Evolutionary conservation across 805 yeast species (phyloP), one percentile per base, ranked within the genome.

Genomic region (Wickerhamomyces ciferrii): DNA sequence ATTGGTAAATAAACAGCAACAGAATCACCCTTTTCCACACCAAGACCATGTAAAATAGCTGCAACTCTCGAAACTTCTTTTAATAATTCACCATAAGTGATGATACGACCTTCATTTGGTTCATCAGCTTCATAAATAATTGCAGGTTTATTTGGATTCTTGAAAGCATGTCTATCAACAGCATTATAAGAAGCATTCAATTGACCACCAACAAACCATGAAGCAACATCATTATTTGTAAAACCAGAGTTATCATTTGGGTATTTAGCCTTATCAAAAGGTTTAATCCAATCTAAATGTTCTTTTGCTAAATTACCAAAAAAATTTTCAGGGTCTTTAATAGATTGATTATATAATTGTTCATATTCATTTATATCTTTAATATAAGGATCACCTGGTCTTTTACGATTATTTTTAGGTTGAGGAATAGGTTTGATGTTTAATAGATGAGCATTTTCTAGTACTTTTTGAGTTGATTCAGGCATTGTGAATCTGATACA

Each of bases 1-100:
- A 86, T 87, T 58, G 96, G 96, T 71, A 87, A 72, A 64, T 87
- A 87, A 44, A 87, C 86, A 21, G 94, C 94, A 47, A 87, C 92
- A 17, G 90, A 83, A 62, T 87, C 96, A 56, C 94, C 94, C 67
- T 86, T 87, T 50, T 73, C 69, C 48, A 86, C 82, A 43, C 91
- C 91, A 73, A 82, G 70, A 49, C 70, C 67, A 53, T 74, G 69
- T 61, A 87, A 74, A 32, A 82, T 83, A 56, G 84, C 87, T 8
- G 92, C 85, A 45, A 83, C 80, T 60, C 78, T 77, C 38, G 81
- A 83, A 31, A 86, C 89, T 56, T 86, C 78, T 54, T 78, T 78
- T 53, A 86, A 71, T 56, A 87, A 73, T 68, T 87, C 85, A 34
- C 84, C 84, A 63, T 77, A 87, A 20, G 92, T 81, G 59, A 86